Conservation (phyloP, 192 early-diverging fungal genomes). For the Mortierella hygrophila region DNA sequence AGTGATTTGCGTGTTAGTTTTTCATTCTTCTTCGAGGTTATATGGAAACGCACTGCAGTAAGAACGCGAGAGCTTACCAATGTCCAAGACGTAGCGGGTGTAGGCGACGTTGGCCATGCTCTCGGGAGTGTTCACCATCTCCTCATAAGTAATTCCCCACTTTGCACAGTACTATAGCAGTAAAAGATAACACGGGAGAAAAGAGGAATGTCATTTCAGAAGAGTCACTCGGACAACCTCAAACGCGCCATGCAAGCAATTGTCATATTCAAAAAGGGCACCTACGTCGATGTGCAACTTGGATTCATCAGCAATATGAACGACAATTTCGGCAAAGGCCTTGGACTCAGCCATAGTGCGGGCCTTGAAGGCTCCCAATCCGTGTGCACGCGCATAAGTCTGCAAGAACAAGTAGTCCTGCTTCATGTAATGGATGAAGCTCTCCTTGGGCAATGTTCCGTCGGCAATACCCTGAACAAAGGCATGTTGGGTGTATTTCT, state of each 20-base stretch:
- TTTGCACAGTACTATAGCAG: conserved; percentile 70
- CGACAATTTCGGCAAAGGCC: conserved; percentile 71
- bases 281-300: conserved; percentile 75
- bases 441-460: conserved; percentile 76
- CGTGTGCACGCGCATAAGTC: conserved; percentile 83
- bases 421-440: conserved; percentile 83
- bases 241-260: not conserved
- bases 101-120: conserved; percentile 85
- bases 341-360: conserved; percentile 67
- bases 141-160: conserved; percentile 80
- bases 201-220: not conserved
- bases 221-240: not conserved
- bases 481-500: conserved; percentile 74
- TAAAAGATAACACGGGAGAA: not conserved
- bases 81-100: conserved; percentile 86
- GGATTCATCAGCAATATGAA: conserved; percentile 75
- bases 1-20: not conserved
- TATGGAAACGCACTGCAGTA: not conserved
- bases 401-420: conserved; percentile 88
- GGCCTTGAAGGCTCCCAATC: conserved; percentile 82
- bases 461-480: conserved; percentile 84
- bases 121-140: conserved; percentile 77
- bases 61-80: conserved; percentile 53
- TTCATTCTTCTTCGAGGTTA: not conserved
- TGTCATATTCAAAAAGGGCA: not conserved